phyloP scores from a whole-genome alignment of 495 filamentous ascomycete species.

The Daldinia childiae region DNA sequence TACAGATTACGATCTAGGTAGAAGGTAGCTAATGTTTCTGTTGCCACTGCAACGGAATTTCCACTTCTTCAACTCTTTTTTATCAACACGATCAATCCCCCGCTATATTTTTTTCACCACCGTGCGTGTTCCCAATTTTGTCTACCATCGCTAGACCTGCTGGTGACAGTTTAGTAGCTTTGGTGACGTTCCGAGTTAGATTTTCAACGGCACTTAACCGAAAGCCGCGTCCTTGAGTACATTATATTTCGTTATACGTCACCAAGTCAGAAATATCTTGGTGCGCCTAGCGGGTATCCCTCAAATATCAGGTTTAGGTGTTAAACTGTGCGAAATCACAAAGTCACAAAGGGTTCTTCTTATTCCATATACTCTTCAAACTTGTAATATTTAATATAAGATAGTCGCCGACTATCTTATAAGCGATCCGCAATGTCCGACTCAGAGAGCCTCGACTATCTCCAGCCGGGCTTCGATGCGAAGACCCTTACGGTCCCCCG shows the following conservation, averaged over 20 bases:
- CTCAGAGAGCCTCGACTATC: constrained; percentile 77
- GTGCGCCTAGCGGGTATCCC: constrained; percentile 9
- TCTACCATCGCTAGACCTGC: constrained; percentile 13
- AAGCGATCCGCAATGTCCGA: constrained; percentile 63
- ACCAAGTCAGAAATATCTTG: constrained; percentile 7
- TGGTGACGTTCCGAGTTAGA: background rate
- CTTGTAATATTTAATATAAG: constrained; percentile 4
- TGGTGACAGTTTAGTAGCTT: background rate
- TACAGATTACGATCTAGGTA: background rate
- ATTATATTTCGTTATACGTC: constrained; percentile 23
- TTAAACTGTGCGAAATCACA: constrained; percentile 6
- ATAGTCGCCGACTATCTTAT: background rate
- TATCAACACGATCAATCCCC: constrained; percentile 35
- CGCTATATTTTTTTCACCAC: constrained; percentile 20
- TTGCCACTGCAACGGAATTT: constrained; percentile 42
- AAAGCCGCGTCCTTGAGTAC: background rate
- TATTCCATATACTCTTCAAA: background rate
- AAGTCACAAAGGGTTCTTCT: background rate
- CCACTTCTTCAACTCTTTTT: constrained; percentile 28
- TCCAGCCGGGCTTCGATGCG: constrained; percentile 85
- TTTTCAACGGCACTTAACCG: constrained; percentile 9
- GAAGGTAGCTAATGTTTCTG: constrained; percentile 12
- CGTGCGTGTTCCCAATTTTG: constrained; percentile 7
- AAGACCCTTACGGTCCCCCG: constrained; percentile 81
- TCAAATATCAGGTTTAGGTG: constrained; percentile 8